These are phyloP conservation scores for Xylaria sp. DNA, from an alignment of 2,329 filamentous ascomycete species.

Conservation along the genomic window DNA sequence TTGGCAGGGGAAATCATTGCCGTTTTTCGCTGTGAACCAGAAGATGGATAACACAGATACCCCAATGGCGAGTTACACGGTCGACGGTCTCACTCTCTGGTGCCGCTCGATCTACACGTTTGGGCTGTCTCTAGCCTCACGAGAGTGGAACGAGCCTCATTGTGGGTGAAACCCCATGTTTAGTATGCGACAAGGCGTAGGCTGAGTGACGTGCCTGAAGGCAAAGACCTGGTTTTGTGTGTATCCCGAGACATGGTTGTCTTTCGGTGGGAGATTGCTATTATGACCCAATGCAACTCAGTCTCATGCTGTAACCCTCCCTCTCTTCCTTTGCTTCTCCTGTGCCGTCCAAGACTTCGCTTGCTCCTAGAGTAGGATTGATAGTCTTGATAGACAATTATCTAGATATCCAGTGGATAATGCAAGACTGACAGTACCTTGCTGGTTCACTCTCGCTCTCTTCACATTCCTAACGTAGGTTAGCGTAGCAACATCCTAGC, in stretches of 20 bases:
- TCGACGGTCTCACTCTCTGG: conserved; percentile 11
- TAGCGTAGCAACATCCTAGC: conserved; percentile 19
- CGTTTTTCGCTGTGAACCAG: conserved; percentile 8
- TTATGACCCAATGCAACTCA: conserved; percentile 7
- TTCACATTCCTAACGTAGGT: conserved; percentile 34
- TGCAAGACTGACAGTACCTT: conserved; percentile 6
- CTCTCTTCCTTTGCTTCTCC: conserved; percentile 1
- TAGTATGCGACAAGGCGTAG: conserved; percentile 12
- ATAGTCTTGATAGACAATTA: background rate
- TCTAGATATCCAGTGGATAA: background rate
- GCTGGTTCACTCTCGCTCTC: background rate
- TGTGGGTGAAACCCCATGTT: conserved; percentile 8
- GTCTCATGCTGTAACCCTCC: conserved; percentile 9
- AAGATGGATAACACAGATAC: conserved; percentile 23
- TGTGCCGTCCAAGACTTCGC: conserved; percentile 1
- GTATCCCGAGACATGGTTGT: conserved; percentile 8
- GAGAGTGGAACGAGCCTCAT: conserved; percentile 1
- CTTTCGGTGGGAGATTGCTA: conserved; percentile 9
- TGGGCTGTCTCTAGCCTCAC: background rate
- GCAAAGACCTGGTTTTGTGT: conserved; percentile 8
- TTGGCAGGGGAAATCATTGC: conserved; percentile 35
- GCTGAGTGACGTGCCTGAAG: conserved; percentile 8
- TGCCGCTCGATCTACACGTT: conserved; percentile 21
- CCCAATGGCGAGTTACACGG: conserved; percentile 14
- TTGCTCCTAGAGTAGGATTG: background rate